These are phyloP conservation scores for Boletus patriciae DNA, from an alignment of 768 basidiomycete species.

Conservation along the genomic window DNA sequence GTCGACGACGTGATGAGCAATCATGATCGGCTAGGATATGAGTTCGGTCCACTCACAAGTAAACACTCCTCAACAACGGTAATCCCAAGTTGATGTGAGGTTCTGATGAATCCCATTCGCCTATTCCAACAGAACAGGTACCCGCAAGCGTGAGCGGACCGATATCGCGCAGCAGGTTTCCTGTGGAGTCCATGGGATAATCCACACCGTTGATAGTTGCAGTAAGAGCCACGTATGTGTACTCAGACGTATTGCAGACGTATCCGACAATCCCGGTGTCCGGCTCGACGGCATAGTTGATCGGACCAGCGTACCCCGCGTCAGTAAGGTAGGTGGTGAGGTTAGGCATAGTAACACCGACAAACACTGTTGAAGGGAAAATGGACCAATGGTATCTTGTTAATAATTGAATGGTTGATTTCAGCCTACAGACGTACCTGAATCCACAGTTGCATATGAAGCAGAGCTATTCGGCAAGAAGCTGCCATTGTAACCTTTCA, in stretches of 20 bases:
- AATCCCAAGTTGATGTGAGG: conserved; percentile 9
- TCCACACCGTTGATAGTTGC: conserved; percentile 28
- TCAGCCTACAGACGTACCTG: conserved; percentile 5
- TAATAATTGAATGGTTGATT: not conserved
- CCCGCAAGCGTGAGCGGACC: conserved; percentile 6
- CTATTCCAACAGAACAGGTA: conserved; percentile 15
- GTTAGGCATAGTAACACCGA: conserved; percentile 4
- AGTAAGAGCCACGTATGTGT: conserved; percentile 19
- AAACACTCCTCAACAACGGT: conserved; percentile 19
- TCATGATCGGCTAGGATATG: not conserved
- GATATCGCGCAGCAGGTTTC: conserved; percentile 14
- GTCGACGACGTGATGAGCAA: not conserved
- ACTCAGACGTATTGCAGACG: conserved; percentile 19
- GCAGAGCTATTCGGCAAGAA: conserved; percentile 9
- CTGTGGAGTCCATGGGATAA: conserved; percentile 24
- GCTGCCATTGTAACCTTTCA: conserved; percentile 23
- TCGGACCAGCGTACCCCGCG: conserved; percentile 13
- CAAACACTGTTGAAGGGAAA: conserved; percentile 2
- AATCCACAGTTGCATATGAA: conserved; percentile 9
- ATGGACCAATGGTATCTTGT: not conserved
- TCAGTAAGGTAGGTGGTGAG: conserved; percentile 7
- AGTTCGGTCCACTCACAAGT: conserved; percentile 11
- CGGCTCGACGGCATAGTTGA: conserved; percentile 10
- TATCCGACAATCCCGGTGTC: conserved; percentile 8
- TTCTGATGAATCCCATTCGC: not conserved